phyloP scores from a whole-genome alignment of 352 stramenopile genomes.

The Globisporangium nodosum region DNA sequence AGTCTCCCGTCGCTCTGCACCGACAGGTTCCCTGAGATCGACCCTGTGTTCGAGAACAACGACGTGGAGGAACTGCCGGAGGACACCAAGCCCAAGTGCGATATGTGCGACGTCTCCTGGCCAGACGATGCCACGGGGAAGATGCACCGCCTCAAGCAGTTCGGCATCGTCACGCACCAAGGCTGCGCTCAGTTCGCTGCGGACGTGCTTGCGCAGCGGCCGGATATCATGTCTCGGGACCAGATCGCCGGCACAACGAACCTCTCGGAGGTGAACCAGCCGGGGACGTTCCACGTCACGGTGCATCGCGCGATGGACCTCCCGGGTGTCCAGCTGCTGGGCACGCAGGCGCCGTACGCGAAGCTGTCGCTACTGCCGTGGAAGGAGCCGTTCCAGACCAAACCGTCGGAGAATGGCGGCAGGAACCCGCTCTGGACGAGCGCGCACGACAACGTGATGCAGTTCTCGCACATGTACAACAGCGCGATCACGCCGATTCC shows the following conservation, averaged over 20 bases:
- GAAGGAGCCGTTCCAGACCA: conserved; percentile 83
- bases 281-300: conserved; percentile 70
- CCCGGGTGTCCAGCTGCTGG: conserved; percentile 53
- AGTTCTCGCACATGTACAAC: conserved; percentile 88
- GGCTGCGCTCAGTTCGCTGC: conserved; percentile 71
- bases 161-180: conserved; percentile 61
- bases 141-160: conserved; percentile 50
- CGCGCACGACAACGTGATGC: conserved; percentile 73
- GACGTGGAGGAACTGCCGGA: conserved; percentile 45
- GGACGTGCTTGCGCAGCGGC: conserved; percentile 51
- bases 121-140: conserved; percentile 47
- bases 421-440: conserved; percentile 69
- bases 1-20: not conserved
- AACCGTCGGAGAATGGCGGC: conserved; percentile 63
- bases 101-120: conserved; percentile 83
- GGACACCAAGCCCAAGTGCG: conserved; percentile 32
- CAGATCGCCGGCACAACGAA: conserved; percentile 43
- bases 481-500: conserved; percentile 83
- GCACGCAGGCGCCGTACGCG: conserved; percentile 62
- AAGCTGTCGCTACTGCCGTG: conserved; percentile 75
- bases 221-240: conserved; percentile 49
- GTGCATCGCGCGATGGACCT: conserved; percentile 72
- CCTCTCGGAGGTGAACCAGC: conserved; percentile 52
- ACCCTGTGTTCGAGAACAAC: conserved; percentile 67
- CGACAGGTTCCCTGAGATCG: conserved; percentile 44